These are phyloP conservation scores for Cutaneotrichosporon sp. DNA, from an alignment of 1,284 basidiomycete genomes.

Conservation along the genomic window DNA sequence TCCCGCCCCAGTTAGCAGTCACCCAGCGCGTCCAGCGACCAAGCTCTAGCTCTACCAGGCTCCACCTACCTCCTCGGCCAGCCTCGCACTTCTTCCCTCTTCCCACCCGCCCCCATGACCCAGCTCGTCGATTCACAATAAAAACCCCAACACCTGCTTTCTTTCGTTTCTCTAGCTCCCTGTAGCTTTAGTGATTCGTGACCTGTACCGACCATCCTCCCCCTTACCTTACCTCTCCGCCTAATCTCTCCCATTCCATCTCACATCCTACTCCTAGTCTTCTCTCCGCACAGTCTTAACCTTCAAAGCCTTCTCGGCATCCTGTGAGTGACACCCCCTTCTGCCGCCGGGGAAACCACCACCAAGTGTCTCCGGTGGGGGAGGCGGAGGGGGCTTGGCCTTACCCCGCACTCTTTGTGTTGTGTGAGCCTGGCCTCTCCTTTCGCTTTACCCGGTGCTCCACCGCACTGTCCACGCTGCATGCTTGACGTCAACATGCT, in stretches of 20 bases:
- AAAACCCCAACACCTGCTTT: neutral
- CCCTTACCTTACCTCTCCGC: slow-evolving; percentile 6
- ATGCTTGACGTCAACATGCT: neutral
- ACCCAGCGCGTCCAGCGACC: too few species aligned
- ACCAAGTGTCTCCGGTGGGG: neutral
- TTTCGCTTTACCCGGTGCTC: neutral
- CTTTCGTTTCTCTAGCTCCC: slow-evolving; percentile 12
- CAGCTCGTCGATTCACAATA: too few species aligned
- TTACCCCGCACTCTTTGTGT: neutral
- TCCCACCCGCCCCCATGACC: too few species aligned
- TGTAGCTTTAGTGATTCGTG: slow-evolving; percentile 21
- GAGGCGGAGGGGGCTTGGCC: too few species aligned
- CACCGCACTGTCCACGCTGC: too few species aligned
- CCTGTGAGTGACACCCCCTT: slow-evolving; percentile 8
- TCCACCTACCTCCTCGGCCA: too few species aligned
- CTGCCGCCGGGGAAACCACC: slow-evolving; percentile 8
- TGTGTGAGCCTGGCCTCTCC: neutral
- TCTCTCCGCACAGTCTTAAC: neutral
- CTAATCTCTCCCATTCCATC: slow-evolving; percentile 1
- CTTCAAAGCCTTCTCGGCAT: slow-evolving; percentile 1
- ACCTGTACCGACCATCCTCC: slow-evolving; percentile 3
- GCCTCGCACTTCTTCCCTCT: too few species aligned
- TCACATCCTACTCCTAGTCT: slow-evolving; percentile 1
- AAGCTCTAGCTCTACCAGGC: too few species aligned
- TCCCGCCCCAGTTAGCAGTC: too few species aligned